Evolutionary conservation across 805 yeast genomes (phyloP).

Genomic region (Yamadazyma phyllophila): DNA sequence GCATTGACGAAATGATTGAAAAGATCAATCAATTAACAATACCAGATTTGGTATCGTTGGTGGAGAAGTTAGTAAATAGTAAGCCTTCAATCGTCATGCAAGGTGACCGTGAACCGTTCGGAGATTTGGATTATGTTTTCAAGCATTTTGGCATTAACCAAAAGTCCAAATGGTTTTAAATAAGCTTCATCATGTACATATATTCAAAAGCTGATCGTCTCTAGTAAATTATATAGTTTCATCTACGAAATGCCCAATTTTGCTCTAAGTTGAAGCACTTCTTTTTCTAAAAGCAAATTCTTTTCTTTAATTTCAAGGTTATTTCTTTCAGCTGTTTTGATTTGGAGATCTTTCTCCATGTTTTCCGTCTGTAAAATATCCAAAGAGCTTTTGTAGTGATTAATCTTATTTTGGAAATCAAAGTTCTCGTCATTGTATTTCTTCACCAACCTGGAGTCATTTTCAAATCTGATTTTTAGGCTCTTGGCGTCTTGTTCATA

Average conservation of each 20-base stretch:
- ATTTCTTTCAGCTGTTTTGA: slow-evolving; percentile 54
- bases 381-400: slow-evolving; percentile 35
- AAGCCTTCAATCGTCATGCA: slow-evolving; percentile 86
- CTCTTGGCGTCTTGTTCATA: slow-evolving; percentile 56
- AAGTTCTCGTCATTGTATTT: slow-evolving; percentile 59
- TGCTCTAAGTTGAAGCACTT: slow-evolving; percentile 53
- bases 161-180: slow-evolving; percentile 8
- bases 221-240: not conserved
- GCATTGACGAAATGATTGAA: slow-evolving; percentile 76
- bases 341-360: slow-evolving; percentile 42
- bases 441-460: slow-evolving; percentile 48
- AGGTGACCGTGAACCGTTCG: slow-evolving; percentile 82
- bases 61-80: slow-evolving; percentile 72
- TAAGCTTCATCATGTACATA: not conserved
- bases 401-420: slow-evolving; percentile 51
- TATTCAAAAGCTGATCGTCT: not conserved
- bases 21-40: slow-evolving; percentile 69
- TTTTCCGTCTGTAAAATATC: slow-evolving; percentile 39
- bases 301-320: slow-evolving; percentile 53
- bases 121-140: slow-evolving; percentile 71
- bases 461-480: slow-evolving; percentile 49
- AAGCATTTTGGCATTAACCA: slow-evolving; percentile 72
- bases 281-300: slow-evolving; percentile 52
- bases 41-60: slow-evolving; percentile 68
- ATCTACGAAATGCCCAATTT: slow-evolving; percentile 14